Evolutionary conservation across 306 rosid genomes (phyloP), one percentile per base, ranked within the genome.

Genomic region (Morella rubra): DNA sequence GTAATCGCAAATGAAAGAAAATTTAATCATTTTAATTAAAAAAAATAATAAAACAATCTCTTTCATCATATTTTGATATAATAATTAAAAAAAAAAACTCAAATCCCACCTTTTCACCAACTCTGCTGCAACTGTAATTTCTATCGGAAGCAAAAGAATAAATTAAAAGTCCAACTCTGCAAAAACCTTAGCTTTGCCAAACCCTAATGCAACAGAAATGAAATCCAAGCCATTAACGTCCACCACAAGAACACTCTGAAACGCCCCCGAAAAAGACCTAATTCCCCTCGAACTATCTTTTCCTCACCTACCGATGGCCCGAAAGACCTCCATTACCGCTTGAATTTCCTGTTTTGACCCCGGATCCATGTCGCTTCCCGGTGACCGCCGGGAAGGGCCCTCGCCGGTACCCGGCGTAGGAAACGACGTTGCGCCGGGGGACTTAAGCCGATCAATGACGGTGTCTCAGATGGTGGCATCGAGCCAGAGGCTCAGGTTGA

Each of bases 401-500:
- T 66, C 47, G 52, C 46, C 18, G 41, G 54, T 22, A 0, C 32
- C 54, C 5, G 41, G 73, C 20, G 72, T 76, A 10, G 87, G 81
- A 50, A 81, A 75, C 16, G 88, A 80, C 64, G 45, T 60, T 8
- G 8, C 22, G 27, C 50, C 47, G 19, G 71, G n/a, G 11, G 78
- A 70, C 50, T 46, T 64, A 44, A 20, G 59, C 69, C 42, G 37
- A 13, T 8, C 69, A 9, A 73, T 6, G 79, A 52, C 75, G 73
- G 49, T 56, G 40, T 42, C 44, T 60, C 44, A 24, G 67, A 24
- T 66, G 46, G 51, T 42, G 64, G 19, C 75, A 15, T 54, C 89
- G 12, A 87, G 68, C 67, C 75, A 58, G 81, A 82, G 86, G 67
- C 81, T 87, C 42, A 76, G 88, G 69, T 67, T 82, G 80, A 77